Evolutionary conservation across 306 rosid species (phyloP), one percentile per base, ranked within the genome.

Genomic region (Myrica gale): DNA sequence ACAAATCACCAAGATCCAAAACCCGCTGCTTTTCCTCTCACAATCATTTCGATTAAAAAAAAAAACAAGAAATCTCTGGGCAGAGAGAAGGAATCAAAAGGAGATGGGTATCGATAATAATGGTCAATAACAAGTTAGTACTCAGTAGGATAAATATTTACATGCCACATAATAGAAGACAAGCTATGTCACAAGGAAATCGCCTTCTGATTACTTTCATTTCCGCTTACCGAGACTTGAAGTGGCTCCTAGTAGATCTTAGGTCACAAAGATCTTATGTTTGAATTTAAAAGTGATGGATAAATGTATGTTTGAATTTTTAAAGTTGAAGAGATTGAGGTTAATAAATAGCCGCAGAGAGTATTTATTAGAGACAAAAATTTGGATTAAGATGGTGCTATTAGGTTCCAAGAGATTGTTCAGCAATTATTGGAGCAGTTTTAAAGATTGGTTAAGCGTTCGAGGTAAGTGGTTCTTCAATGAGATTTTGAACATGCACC

Each of bases 221-320:
- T 82, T 87, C 53, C 93, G 74, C 80, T 76, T 92, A 61, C 87
- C 84, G 71, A 90, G 71, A 78, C 87, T 88, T 10, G 78, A 46
- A 69, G 51, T 82, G 61, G 81, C 63, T 26, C 69, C 80, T 17
- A 42, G 5, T 80, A 78, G n/a, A n/a, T n/a, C n/a, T n/a, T n/a
- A n/a, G n/a, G n/a, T n/a, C n/a, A n/a, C n/a, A n/a, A n/a, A n/a
- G n/a, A n/a, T n/a, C n/a, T n/a, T n/a, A n/a, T n/a, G n/a, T n/a
- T n/a, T n/a, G n/a, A n/a, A n/a, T n/a, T n/a, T n/a, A n/a, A n/a
- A n/a, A n/a, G n/a, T n/a, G n/a, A n/a, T n/a, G n/a, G n/a, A n/a
- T n/a, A n/a, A n/a, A n/a, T n/a, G n/a, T n/a, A n/a, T n/a, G n/a
- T n/a, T n/a, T n/a, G n/a, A n/a, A n/a, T n/a, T n/a, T n/a, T n/a